Conservation (phyloP, 306 rosid genomes). For the Neltuma alba region DNA sequence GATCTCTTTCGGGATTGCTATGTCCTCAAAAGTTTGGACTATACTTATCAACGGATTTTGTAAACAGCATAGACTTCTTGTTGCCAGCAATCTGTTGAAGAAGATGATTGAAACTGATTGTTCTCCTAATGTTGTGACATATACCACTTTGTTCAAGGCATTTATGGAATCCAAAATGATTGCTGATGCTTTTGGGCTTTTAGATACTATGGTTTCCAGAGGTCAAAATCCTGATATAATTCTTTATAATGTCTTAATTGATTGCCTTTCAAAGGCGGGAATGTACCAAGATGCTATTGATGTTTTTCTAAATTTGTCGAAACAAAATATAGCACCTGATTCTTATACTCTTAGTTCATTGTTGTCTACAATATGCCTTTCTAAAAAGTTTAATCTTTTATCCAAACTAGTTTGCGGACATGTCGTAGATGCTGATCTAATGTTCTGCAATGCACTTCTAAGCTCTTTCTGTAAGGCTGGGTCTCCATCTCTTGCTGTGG, state of each 20-base stretch:
- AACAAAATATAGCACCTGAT: conserved; percentile 53
- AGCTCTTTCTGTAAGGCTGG: conserved; percentile 51
- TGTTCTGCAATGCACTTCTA: conserved; percentile 62
- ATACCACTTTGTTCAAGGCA: conserved; percentile 64
- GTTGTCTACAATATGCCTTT: conserved; percentile 44
- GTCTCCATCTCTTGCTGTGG: conserved; percentile 47
- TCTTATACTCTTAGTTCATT: conserved; percentile 49
- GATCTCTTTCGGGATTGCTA: conserved; percentile 46
- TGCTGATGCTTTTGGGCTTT: conserved; percentile 44
- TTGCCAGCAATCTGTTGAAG: conserved; percentile 44
- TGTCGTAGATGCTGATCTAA: conserved; percentile 53
- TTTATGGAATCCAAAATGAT: conserved; percentile 51
- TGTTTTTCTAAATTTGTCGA: conserved; percentile 37
- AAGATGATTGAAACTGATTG: conserved; percentile 50
- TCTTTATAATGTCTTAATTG: conserved; percentile 64
- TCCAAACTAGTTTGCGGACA: conserved; percentile 43
- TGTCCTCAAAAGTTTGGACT: conserved; percentile 50
- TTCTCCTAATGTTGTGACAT: conserved; percentile 57
- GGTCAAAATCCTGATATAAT: conserved; percentile 53
- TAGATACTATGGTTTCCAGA: conserved; percentile 43
- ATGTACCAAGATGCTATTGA: conserved; percentile 53
- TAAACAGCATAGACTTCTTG: conserved; percentile 40
- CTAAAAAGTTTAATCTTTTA: conserved; percentile 49
- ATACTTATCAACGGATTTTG: conserved; percentile 54
- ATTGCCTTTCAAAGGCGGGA: conserved; percentile 58